Conservation (phyloP, 768 basidiomycete species). For the Panaeolus papilionaceus region DNA sequence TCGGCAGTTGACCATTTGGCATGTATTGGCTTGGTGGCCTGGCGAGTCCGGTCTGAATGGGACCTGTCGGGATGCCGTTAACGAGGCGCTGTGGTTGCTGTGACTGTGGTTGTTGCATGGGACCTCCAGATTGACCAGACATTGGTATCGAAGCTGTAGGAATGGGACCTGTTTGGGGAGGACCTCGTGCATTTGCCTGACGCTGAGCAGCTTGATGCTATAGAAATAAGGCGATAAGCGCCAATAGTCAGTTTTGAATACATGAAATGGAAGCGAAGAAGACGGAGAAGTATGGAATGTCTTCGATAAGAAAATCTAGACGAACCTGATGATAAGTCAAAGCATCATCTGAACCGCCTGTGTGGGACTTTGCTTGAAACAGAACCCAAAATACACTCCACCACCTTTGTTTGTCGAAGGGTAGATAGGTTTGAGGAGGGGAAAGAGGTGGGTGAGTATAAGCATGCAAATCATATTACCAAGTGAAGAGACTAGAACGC, state of each 20-base stretch:
- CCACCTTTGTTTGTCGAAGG: conserved; percentile 57
- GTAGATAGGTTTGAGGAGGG: conserved; percentile 20
- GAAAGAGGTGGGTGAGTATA: conserved; percentile 18
- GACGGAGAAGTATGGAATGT: background rate
- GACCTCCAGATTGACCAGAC: conserved; percentile 27
- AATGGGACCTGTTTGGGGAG: background rate
- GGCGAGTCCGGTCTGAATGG: conserved; percentile 22
- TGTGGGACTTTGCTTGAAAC: conserved; percentile 80
- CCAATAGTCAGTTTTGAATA: conserved; percentile 1
- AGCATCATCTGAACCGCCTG: conserved; percentile 71
- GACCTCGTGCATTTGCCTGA: background rate
- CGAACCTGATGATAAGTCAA: conserved; percentile 73
- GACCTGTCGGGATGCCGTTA: conserved; percentile 23
- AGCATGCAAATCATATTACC: conserved; percentile 21
- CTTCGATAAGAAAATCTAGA: conserved; percentile 22
- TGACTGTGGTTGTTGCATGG: conserved; percentile 31
- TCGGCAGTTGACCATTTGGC: conserved; percentile 34
- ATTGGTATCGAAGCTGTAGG: conserved; percentile 28
- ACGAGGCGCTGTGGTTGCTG: conserved; percentile 25
- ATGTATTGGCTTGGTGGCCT: conserved; percentile 27
- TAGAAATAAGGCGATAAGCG: conserved; percentile 9
- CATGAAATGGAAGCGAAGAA: background rate
- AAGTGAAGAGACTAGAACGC: conserved; percentile 36
- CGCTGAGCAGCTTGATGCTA: conserved; percentile 20
- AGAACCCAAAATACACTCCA: conserved; percentile 92